These are phyloP conservation scores for Pseudognaphalium luteoalbum DNA, from an alignment of 129 eudicot genomes.

Conservation along the genomic window DNA sequence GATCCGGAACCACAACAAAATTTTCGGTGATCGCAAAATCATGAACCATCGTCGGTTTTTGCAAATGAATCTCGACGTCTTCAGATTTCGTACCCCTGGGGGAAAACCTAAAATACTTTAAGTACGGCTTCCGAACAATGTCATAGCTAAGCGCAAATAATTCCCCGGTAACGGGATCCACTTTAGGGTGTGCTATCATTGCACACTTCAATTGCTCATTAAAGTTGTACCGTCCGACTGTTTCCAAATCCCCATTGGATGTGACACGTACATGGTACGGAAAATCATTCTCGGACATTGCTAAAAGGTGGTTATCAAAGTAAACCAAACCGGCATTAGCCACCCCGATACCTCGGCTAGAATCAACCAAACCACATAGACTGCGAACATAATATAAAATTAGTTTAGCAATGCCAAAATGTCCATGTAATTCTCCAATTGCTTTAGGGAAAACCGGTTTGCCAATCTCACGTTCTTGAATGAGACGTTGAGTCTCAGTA, in stretches of 20 bases:
- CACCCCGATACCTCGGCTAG: conserved; percentile 38
- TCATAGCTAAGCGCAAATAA: conserved; percentile 43
- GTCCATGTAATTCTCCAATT: conserved; percentile 52
- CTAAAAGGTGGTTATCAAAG: conserved; percentile 35
- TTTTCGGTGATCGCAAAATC: conserved; percentile 50
- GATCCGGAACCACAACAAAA: conserved; percentile 24
- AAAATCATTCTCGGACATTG: conserved; percentile 51
- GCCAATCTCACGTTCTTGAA: conserved; percentile 41
- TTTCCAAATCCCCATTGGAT: conserved; percentile 34
- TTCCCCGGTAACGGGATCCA: conserved; percentile 40
- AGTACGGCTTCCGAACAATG: conserved; percentile 41
- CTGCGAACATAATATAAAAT: conserved; percentile 40
- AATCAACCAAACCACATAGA: conserved; percentile 39
- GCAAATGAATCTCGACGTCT: conserved; percentile 35
- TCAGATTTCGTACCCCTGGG: conserved; percentile 36
- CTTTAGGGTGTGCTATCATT: conserved; percentile 54
- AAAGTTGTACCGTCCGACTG: conserved; percentile 33
- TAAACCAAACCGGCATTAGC: conserved; percentile 51
- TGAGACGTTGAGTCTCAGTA: conserved; percentile 33
- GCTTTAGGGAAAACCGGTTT: conserved; percentile 45
- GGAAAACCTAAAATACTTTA: conserved; percentile 40
- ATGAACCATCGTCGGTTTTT: conserved; percentile 46
- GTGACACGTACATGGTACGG: conserved; percentile 40
- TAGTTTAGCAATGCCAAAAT: conserved; percentile 33
- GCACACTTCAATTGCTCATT: conserved; percentile 28